A percentile compares a stretch with the other conserved stretches of the same genome.
Conservation (phyloP, 495 filamentous ascomycete species). For the Usnea hakonensis region DNA sequence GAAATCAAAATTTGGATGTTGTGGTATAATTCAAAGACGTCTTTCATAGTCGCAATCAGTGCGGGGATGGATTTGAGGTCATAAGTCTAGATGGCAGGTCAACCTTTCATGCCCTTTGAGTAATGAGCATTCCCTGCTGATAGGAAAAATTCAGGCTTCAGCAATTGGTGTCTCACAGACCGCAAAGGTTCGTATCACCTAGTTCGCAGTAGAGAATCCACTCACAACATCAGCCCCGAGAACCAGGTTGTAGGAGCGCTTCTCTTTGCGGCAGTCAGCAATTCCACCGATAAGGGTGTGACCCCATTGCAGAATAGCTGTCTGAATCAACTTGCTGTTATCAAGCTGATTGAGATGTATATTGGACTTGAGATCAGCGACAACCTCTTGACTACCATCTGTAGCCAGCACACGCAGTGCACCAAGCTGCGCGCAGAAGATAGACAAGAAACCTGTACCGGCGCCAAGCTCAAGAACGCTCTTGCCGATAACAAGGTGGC, state of each 20-base stretch:
- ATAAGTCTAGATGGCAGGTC: conserved; percentile 47
- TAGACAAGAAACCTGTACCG: conserved; percentile 77
- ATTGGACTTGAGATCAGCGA: conserved; percentile 61
- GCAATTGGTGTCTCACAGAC: neutral
- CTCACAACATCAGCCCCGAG: conserved; percentile 40
- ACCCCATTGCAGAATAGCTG: conserved; percentile 56
- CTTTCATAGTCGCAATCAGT: conserved; percentile 47
- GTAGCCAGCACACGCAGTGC: conserved; percentile 60
- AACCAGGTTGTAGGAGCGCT: conserved; percentile 28
- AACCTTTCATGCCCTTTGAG: neutral
- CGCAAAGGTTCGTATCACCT: neutral
- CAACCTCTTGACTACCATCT: conserved; percentile 69
- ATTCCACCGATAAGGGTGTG: conserved; percentile 30
- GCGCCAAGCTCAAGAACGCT: conserved; percentile 79
- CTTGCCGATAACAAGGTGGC: conserved; percentile 43
- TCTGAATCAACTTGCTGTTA: conserved; percentile 33
- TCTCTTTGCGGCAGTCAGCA: conserved; percentile 23
- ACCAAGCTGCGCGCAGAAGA: conserved; percentile 69
- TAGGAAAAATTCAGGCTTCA: neutral
- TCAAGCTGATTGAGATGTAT: conserved; percentile 58
- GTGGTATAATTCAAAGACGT: conserved; percentile 46
- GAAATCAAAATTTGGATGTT: conserved; percentile 47
- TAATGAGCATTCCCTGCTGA: neutral
- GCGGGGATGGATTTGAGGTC: conserved; percentile 50
- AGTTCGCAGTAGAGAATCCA: neutral